Base-by-base conservation (phyloP, 2,329 filamentous ascomycete species). In the Eutypella sp. region DNA sequence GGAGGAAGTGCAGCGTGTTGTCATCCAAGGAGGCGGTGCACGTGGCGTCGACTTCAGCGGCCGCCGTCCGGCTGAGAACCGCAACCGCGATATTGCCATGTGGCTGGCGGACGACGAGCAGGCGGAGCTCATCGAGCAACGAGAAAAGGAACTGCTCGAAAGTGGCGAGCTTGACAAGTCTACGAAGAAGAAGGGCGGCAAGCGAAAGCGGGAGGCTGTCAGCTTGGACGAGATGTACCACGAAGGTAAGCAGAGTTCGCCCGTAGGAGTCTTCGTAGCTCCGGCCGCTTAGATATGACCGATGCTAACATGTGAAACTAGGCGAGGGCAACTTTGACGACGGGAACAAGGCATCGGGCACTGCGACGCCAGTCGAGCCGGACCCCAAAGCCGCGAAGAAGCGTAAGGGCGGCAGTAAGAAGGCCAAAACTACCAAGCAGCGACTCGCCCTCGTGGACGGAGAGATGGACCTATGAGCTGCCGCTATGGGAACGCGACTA, bases 51-150 rank as follows among this genome's bases (percentile, higher is more conserved):
- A 97, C 73, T 97, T 99, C 76, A 97, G 95, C 66, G 93, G 92
- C 42, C 85, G 93, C 44, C 81, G 85, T 53, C 84, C 84, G 50
- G 78, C 86, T 5, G 92, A 96, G 72, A 96, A 95, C 69, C 83
- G 91, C 52, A 96, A 95, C 64, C 95, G 95, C 69, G 93, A 99
- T 62, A 97, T 97, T 68, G 93, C 93, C 39, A 87, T 97, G 85
- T 97, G 93, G 93, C 83, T 99, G 52, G 92, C 92, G 16, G 93
- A 99, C 63, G 93, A 97, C 56, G 92, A 97, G 47, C 89, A 97
- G 64, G 93, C 90, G 1, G 92, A 93, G 60, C 79, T 93, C 66
- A 92, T 99, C 61, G 92, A 96, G 70, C 83, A 86, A 53, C 90
- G 91, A 57, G 93, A 96, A 69, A 89, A 88, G 54, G 90, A 96